Conservation (phyloP, 345 rosid genomes). For the Eucalyptus cloeziana region DNA sequence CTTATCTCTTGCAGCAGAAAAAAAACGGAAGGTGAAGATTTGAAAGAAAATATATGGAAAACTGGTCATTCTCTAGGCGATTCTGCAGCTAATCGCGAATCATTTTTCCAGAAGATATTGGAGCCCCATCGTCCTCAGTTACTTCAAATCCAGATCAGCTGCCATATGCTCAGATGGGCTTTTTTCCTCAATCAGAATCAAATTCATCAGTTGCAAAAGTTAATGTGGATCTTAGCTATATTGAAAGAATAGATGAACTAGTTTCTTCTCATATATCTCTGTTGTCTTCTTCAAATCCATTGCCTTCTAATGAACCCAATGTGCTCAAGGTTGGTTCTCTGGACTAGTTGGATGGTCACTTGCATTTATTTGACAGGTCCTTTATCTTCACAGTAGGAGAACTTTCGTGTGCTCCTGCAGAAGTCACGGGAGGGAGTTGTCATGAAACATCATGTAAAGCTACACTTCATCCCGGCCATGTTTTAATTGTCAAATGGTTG, state of each 20-base stretch:
- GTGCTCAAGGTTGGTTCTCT: slow-evolving; percentile 32
- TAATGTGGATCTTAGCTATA: slow-evolving; percentile 4
- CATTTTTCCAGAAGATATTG: slow-evolving; percentile 15
- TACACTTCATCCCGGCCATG: slow-evolving; percentile 41
- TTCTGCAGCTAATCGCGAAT: slow-evolving; percentile 21
- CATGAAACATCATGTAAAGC: slow-evolving; percentile 73
- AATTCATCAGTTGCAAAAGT: slow-evolving; percentile 20
- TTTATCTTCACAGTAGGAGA: slow-evolving; percentile 50
- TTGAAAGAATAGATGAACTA: slow-evolving; percentile 24
- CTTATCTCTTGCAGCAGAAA: slow-evolving; percentile 16
- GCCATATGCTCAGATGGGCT: background rate
- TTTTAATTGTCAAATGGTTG: slow-evolving; percentile 74
- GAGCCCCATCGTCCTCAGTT: background rate
- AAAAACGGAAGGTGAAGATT: slow-evolving; percentile 4
- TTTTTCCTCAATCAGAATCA: background rate
- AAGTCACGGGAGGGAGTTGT: slow-evolving; percentile 74
- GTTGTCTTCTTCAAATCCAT: slow-evolving; percentile 42
- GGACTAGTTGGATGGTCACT: slow-evolving; percentile 60
- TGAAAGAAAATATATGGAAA: slow-evolving; percentile 10
- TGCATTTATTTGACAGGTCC: slow-evolving; percentile 59
- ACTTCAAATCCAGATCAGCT: slow-evolving; percentile 5
- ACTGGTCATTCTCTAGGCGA: slow-evolving; percentile 8
- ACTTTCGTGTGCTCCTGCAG: slow-evolving; percentile 78
- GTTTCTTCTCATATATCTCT: slow-evolving; percentile 35
- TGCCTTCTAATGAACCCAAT: slow-evolving; percentile 23